phyloP scores from a whole-genome alignment of 352 stramenopile genomes.

The Phytophthora boehmeriae region DNA sequence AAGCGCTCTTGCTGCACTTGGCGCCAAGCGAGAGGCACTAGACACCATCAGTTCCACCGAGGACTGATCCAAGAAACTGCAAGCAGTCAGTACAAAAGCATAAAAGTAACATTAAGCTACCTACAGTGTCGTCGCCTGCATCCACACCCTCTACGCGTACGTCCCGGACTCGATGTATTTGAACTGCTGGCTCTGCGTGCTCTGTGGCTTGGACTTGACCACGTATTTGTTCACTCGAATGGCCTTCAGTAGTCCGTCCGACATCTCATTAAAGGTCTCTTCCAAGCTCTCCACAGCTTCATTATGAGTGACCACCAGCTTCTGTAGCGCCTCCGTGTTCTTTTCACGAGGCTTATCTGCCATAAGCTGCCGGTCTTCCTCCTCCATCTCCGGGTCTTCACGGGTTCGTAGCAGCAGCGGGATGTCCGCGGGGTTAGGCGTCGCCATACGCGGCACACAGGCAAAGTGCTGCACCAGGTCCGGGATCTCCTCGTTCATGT shows the following conservation, averaged over 20 bases:
- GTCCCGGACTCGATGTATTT: slow-evolving; percentile 88
- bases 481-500: slow-evolving; percentile 89
- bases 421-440: slow-evolving; percentile 78
- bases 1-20: slow-evolving; percentile 38
- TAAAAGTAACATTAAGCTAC: slow-evolving; percentile 32
- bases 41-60: slow-evolving; percentile 23
- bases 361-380: slow-evolving; percentile 79
- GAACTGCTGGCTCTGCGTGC: slow-evolving; percentile 80
- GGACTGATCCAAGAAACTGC: slow-evolving; percentile 8
- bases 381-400: slow-evolving; percentile 87
- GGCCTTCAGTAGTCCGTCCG: slow-evolving; percentile 80
- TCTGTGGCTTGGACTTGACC: slow-evolving; percentile 77
- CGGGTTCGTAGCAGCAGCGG: slow-evolving; percentile 79
- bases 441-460: slow-evolving; percentile 84
- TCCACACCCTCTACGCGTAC: slow-evolving; percentile 43
- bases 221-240: slow-evolving; percentile 89
- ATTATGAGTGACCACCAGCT: slow-evolving; percentile 70
- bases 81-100: slow-evolving; percentile 19
- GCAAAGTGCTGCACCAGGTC: slow-evolving; percentile 87
- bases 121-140: neutral
- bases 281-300: slow-evolving; percentile 80
- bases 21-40: slow-evolving; percentile 21
- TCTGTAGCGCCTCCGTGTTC: slow-evolving; percentile 69
- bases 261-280: slow-evolving; percentile 86
- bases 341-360: slow-evolving; percentile 68